These are phyloP conservation scores for Rubia occidens DNA, from an alignment of 305 asterid species.

Conservation along the genomic window DNA sequence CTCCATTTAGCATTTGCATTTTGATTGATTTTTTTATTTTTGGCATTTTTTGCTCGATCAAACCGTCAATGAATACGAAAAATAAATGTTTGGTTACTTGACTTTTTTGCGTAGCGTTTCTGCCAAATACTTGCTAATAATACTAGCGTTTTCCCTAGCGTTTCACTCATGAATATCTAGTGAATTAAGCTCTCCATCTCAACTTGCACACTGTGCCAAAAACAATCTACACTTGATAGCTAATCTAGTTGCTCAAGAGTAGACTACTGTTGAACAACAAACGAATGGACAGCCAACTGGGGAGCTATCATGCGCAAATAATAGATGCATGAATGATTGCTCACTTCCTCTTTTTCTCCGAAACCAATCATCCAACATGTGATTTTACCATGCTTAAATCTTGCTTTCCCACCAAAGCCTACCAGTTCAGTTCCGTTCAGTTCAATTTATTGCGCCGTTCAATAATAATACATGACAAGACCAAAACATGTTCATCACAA, in stretches of 20 bases:
- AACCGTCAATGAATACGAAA: no score
- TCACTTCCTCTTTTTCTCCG: neutral
- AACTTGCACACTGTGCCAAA: neutral
- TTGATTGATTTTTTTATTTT: no score
- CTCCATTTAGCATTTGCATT: no score
- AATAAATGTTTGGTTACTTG: no score
- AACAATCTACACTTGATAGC: neutral
- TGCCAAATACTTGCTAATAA: no score
- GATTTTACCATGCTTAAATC: neutral
- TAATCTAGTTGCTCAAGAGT: neutral
- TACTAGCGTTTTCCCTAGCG: no score
- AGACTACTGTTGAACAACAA: neutral
- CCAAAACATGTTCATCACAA: no score
- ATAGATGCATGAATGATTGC: slow-evolving; percentile 13
- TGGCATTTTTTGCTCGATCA: no score
- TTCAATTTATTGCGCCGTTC: no score
- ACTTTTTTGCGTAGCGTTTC: no score
- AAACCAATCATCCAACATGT: neutral
- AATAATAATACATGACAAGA: no score
- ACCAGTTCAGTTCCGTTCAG: neutral
- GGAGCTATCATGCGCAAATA: slow-evolving; percentile 12
- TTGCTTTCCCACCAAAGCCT: neutral
- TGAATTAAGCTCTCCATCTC: neutral
- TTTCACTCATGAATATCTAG: no score
- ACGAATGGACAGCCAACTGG: neutral